Conservation (phyloP, 2,329 filamentous ascomycete genomes). For the Aschersonia sp. region DNA sequence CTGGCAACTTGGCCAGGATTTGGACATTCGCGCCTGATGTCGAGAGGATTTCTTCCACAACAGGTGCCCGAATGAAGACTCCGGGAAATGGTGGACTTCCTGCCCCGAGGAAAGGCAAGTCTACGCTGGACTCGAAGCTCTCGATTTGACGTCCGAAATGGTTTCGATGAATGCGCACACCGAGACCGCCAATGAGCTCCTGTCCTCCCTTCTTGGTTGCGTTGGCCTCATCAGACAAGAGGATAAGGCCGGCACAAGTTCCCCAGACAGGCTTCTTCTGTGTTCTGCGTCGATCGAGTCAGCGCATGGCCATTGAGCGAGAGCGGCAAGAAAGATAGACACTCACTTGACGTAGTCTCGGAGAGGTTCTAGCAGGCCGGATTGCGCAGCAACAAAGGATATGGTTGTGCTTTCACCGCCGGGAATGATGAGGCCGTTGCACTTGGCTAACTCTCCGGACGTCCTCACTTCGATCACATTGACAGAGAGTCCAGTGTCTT, state of each 20-base stretch:
- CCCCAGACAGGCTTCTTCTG: constrained; percentile 80
- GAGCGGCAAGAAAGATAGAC: not conserved
- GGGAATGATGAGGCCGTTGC: constrained; percentile 77
- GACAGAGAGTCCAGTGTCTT: constrained; percentile 33
- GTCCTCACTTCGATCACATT: constrained; percentile 71
- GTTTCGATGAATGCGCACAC: constrained; percentile 83
- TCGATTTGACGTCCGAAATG: constrained; percentile 91
- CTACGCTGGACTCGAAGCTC: constrained; percentile 67
- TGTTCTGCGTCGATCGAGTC: constrained; percentile 31
- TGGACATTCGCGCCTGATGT: constrained; percentile 22
- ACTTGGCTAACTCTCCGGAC: constrained; percentile 50
- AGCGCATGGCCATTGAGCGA: not conserved
- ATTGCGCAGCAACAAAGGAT: constrained; percentile 71
- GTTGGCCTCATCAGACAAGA: constrained; percentile 79
- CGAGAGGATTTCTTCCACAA: constrained; percentile 70
- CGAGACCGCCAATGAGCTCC: constrained; percentile 81
- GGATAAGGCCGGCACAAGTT: constrained; percentile 86
- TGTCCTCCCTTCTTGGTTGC: constrained; percentile 83
- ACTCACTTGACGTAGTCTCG: constrained; percentile 79
- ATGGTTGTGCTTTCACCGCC: constrained; percentile 94
- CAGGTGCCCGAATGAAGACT: constrained; percentile 87
- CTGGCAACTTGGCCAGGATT: constrained; percentile 35
- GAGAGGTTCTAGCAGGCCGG: constrained; percentile 69
- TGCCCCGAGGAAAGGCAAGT: constrained; percentile 52
- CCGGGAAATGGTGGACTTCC: constrained; percentile 44